Conservation (phyloP, 345 rosid species). For the Pugionium cornutum region DNA sequence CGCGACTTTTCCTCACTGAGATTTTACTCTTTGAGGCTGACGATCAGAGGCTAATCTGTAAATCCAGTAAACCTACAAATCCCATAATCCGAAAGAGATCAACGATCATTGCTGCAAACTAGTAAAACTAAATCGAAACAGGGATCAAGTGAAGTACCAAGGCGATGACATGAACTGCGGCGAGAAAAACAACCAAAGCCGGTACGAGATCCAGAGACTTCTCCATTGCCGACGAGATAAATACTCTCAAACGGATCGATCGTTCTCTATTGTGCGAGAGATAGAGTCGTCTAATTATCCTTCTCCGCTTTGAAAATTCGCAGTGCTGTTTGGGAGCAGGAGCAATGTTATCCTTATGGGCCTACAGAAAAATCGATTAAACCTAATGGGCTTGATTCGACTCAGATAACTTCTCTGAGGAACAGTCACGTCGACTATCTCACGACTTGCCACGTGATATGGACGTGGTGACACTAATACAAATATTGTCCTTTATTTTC, state of each 20-base stretch:
- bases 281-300: constrained; percentile 30
- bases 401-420: background rate
- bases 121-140: background rate
- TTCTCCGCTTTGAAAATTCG: constrained; percentile 26
- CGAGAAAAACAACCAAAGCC: constrained; percentile 57
- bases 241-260: background rate
- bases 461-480: constrained; percentile 31
- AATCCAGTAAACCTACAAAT: constrained; percentile 70
- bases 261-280: background rate
- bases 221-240: constrained; percentile 32
- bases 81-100: constrained; percentile 15
- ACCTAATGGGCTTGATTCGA: background rate
- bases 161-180: constrained; percentile 79
- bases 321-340: constrained; percentile 10
- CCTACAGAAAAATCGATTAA: background rate
- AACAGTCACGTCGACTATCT: constrained; percentile 19
- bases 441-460: constrained; percentile 19
- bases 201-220: constrained; percentile 62
- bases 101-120: background rate
- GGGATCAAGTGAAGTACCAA: constrained; percentile 46
- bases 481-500: too few relatives aligned
- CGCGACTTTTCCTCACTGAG: constrained; percentile 45
- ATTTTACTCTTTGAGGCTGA: constrained; percentile 70
- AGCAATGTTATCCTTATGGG: constrained; percentile 15
- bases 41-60: constrained; percentile 73